These are phyloP conservation scores for Ogataea sp. DNA, from an alignment of 805 yeast species.

Conservation along the genomic window DNA sequence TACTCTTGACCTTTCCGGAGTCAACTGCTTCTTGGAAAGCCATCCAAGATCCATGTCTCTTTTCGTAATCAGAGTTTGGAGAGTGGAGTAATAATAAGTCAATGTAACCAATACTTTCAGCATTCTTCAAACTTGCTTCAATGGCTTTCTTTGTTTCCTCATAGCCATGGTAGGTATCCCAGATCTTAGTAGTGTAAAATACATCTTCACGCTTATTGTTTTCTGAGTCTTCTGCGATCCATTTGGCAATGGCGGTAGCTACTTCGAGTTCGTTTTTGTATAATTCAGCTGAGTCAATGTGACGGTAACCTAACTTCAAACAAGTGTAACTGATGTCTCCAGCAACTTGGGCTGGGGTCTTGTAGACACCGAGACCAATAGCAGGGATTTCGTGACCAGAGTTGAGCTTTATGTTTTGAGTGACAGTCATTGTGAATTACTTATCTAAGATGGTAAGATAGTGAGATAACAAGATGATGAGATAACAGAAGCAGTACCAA, in stretches of 20 bases:
- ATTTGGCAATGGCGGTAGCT: conserved; percentile 48
- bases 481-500: too few relatives aligned
- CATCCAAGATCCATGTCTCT: conserved; percentile 41
- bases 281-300: conserved; percentile 63
- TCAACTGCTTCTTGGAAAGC: conserved; percentile 51
- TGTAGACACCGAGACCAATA: conserved; percentile 50
- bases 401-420: conserved; percentile 1
- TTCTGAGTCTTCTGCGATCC: conserved; percentile 19
- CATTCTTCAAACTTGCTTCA: conserved; percentile 31
- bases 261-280: conserved; percentile 60
- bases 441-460: neutral
- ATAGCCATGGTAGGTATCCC: conserved; percentile 25
- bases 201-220: conserved; percentile 27
- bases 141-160: conserved; percentile 34
- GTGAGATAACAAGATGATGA: too few relatives aligned
- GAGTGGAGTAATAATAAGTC: conserved; percentile 49
- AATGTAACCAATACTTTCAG: conserved; percentile 39
- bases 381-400: conserved; percentile 49
- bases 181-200: conserved; percentile 33
- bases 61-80: conserved; percentile 34
- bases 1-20: conserved; percentile 38
- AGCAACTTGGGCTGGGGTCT: conserved; percentile 31
- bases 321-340: conserved; percentile 45
- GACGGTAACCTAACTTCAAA: conserved; percentile 60
- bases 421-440: neutral